Evolutionary conservation across 371 early-diverging fungal genomes (phyloP).

Genomic region (Apophysomyces variabilis): DNA sequence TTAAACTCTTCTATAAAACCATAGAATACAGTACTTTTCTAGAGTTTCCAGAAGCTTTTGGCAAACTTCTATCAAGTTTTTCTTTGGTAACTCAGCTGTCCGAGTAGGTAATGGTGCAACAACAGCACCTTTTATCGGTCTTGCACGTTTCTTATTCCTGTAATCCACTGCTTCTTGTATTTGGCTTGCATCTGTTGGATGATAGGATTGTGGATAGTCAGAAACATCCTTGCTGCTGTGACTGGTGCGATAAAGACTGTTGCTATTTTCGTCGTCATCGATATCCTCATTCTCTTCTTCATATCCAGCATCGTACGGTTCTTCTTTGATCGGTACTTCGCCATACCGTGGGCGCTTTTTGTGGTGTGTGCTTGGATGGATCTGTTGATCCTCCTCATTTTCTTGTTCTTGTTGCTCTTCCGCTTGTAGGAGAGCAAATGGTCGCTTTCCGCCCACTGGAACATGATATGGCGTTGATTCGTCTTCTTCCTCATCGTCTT

Average conservation of each 20-base stretch:
- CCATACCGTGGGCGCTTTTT: conserved; percentile 1
- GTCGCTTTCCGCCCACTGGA: conserved; percentile 36
- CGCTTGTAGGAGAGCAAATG: conserved; percentile 26
- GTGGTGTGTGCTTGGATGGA: not conserved
- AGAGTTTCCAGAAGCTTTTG: conserved; percentile 55
- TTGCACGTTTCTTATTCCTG: conserved; percentile 51
- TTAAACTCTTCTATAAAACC: not conserved
- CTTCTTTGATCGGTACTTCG: conserved; percentile 1
- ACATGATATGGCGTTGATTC: conserved; percentile 11
- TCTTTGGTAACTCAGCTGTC: conserved; percentile 36
- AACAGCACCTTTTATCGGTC: conserved; percentile 36
- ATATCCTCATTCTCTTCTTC: conserved; percentile 27
- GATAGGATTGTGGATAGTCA: conserved; percentile 1
- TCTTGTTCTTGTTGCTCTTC: conserved; percentile 29
- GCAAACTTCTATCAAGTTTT: conserved; percentile 51
- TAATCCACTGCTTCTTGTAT: conserved; percentile 18
- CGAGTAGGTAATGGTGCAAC: conserved; percentile 28
- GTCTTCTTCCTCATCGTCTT: conserved; percentile 23
- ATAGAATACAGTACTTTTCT: conserved; percentile 42
- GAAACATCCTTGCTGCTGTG: conserved; percentile 16
- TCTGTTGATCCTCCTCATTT: conserved; percentile 9
- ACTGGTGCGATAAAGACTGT: conserved; percentile 11
- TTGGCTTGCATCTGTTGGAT: conserved; percentile 17
- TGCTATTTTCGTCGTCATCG: conserved; percentile 22
- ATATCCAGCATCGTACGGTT: conserved; percentile 12